Conservation (phyloP, 1,139 yeast genomes). For the Pneumocystis wakefieldiae region DNA sequence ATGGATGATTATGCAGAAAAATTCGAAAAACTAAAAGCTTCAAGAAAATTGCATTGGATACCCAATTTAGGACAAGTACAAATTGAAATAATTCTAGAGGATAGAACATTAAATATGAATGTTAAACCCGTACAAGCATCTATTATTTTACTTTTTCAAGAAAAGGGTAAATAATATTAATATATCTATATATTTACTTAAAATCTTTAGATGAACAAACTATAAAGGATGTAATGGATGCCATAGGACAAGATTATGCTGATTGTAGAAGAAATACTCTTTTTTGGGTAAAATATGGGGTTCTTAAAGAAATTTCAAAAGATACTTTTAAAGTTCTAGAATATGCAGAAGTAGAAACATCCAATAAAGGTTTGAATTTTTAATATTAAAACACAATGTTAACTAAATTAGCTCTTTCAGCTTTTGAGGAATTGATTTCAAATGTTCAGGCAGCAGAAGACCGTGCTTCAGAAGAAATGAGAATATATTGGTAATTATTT, state of each 20-base stretch:
- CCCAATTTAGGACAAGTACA: conserved; percentile 51
- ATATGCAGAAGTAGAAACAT: conserved; percentile 20
- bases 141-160: conserved; percentile 42
- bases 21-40: conserved; percentile 35
- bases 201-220: conserved; percentile 7
- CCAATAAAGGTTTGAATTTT: conserved; percentile 14
- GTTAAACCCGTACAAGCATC: conserved; percentile 64
- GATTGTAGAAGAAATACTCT: conserved; percentile 15
- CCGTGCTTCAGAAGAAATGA: conserved; percentile 26
- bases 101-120: conserved; percentile 26
- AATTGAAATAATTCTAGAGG: conserved; percentile 41
- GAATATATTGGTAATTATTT: conserved; percentile 25
- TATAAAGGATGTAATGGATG: conserved; percentile 14
- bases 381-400: conserved; percentile 27
- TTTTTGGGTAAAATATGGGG: conserved; percentile 22
- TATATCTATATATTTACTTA: background rate
- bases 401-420: conserved; percentile 3
- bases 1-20: conserved; percentile 32
- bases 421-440: conserved; percentile 14
- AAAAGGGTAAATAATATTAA: conserved; percentile 13
- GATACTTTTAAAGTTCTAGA: conserved; percentile 17
- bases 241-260: conserved; percentile 19
- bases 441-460: conserved; percentile 21
- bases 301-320: conserved; percentile 16
- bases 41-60: conserved; percentile 44